phyloP scores from a whole-genome alignment of 768 basidiomycete species.

The Hypsizygus marmoreus region DNA sequence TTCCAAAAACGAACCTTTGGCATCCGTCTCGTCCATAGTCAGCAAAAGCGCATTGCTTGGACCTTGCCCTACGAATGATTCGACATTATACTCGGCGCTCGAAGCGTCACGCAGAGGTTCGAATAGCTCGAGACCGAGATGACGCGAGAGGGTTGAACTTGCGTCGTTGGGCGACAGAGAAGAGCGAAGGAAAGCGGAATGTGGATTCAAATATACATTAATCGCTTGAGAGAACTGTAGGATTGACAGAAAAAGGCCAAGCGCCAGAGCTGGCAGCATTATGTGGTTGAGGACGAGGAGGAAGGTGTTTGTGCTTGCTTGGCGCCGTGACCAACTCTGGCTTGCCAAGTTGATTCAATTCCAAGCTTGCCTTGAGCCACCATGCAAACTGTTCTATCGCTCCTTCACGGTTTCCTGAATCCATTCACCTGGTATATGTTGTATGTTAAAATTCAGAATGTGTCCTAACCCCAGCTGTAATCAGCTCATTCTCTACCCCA shows the following conservation, averaged over 20 bases:
- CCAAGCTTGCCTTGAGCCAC: constrained; percentile 11
- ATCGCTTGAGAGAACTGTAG: constrained; percentile 49
- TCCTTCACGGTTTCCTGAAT: constrained; percentile 18
- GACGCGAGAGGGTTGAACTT: constrained; percentile 61
- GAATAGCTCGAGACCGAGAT: constrained; percentile 71
- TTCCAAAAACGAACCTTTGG: constrained; percentile 65
- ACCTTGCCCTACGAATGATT: constrained; percentile 60
- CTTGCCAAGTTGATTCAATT: neutral
- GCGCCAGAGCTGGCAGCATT: constrained; percentile 39
- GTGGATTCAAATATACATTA: constrained; percentile 61
- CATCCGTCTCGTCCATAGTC: constrained; percentile 56
- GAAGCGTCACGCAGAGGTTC: constrained; percentile 48
- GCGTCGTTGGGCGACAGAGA: constrained; percentile 54
- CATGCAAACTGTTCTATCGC: constrained; percentile 31
- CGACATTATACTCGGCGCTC: constrained; percentile 32
- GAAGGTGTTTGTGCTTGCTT: constrained; percentile 41
- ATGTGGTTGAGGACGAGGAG: constrained; percentile 40
- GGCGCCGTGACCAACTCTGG: constrained; percentile 32
- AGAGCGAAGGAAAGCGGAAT: constrained; percentile 33
- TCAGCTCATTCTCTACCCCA: constrained; percentile 24
- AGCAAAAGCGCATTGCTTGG: constrained; percentile 52
- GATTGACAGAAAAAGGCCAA: constrained; percentile 31
- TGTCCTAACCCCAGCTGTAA: constrained; percentile 16
- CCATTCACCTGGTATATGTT: constrained; percentile 34
- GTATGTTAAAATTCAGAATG: constrained; percentile 2